These are phyloP conservation scores for Hypoxylon fuscum DNA, from an alignment of 495 filamentous ascomycete genomes.

Conservation along the genomic window DNA sequence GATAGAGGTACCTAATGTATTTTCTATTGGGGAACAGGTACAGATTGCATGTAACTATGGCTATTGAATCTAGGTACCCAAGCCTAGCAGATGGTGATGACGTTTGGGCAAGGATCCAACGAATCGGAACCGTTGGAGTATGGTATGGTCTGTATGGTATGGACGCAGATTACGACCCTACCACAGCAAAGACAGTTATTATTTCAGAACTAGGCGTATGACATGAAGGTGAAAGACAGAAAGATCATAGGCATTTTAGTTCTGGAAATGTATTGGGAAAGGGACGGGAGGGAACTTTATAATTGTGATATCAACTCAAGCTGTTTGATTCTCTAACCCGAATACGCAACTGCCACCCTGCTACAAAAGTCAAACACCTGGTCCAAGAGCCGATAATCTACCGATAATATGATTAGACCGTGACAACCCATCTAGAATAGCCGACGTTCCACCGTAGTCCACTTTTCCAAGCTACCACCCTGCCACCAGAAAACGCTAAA, in stretches of 20 bases:
- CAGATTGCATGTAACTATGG: not conserved
- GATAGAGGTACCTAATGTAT: no score
- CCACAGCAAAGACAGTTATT: no score
- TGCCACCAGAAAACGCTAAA: not conserved
- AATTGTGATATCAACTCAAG: not conserved
- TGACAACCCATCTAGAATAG: not conserved
- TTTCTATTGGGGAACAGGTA: conserved; percentile 15
- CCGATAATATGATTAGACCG: no score
- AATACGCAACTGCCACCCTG: no score
- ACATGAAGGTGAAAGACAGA: no score
- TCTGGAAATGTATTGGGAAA: no score
- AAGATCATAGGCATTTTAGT: no score
- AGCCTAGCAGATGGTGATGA: conserved; percentile 25
- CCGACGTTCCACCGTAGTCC: conserved; percentile 21
- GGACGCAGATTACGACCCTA: not conserved
- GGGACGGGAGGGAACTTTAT: no score
- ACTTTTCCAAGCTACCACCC: not conserved
- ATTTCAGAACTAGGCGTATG: no score
- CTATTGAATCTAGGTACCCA: no score
- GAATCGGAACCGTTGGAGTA: conserved; percentile 17
- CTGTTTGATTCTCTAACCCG: not conserved
- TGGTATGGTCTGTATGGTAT: not conserved
- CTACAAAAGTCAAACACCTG: no score
- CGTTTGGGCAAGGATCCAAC: conserved; percentile 14
- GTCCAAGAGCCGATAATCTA: conserved; percentile 24